phyloP scores from a whole-genome alignment of 2,329 filamentous ascomycete species.

The Stenocarpella maydis region DNA sequence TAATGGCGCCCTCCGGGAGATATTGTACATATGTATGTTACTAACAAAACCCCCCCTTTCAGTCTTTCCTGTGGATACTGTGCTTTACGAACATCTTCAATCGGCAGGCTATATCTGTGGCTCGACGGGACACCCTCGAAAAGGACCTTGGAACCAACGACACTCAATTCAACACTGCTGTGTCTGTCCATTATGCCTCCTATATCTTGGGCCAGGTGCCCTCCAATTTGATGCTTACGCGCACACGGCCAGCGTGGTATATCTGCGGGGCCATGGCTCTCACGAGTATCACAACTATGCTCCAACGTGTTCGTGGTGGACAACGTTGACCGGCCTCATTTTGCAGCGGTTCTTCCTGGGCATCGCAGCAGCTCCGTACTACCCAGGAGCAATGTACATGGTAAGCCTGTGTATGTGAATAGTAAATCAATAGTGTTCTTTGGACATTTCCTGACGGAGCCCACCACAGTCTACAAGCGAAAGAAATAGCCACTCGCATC shows the following conservation, averaged over 20 bases:
- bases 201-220: constrained; percentile 58
- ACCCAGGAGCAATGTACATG: constrained; percentile 57
- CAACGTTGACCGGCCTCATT: constrained; percentile 48
- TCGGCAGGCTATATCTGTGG: constrained; percentile 12
- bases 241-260: constrained; percentile 41
- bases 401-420: constrained; percentile 43
- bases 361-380: constrained; percentile 48
- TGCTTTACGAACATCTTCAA: constrained; percentile 22
- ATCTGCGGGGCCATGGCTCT: constrained; percentile 39
- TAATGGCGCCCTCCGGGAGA: too few relatives aligned
- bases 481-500: constrained; percentile 68
- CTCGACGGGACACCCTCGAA: not conserved
- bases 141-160: constrained; percentile 13
- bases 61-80: constrained; percentile 23
- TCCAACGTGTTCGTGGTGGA: not conserved
- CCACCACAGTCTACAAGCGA: constrained; percentile 69
- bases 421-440: rapidly evolving
- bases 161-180: constrained; percentile 13
- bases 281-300: constrained; percentile 43
- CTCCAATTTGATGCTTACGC: constrained; percentile 53
- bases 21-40: too few relatives aligned
- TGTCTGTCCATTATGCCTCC: constrained; percentile 21
- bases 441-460: not conserved
- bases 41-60: rapidly evolving
- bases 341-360: constrained; percentile 52